Evolutionary conservation across 106 monocot species (phyloP), one percentile per base, ranked within the genome.

Genomic region (Xerophyta viscosa): DNA sequence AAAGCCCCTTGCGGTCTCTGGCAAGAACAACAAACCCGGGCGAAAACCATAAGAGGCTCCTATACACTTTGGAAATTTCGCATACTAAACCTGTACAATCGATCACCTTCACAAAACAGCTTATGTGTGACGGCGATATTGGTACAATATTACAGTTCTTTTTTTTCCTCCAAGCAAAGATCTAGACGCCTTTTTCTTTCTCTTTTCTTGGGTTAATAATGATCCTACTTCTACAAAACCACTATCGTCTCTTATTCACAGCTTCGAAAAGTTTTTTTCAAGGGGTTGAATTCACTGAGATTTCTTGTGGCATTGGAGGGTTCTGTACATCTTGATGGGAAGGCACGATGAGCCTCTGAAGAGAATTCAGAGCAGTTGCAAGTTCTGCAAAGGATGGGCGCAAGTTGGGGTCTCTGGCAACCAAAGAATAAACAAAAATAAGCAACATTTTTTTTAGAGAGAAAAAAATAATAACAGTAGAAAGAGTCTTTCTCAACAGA

Each of bases 381-480:
- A 98, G 76, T 39, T 98, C 70, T 5, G 73, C 78, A 64, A 98
- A 98, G 2, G 96, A 98, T 2, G 96, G 96, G 3, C 96, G 81
- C 76, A 85, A 58, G 52, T 57, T 83, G 52, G 96, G 86, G 53
- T 98, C 96, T 28, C 96, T 98, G 84, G 8, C 28, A 20, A 29
- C 3, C 27, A 27, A 53, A 22, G 31, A 39, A 31, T 30, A 3
- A 45, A 29, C 4, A n/a, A 4, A 55, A 11, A 1, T 39, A 39
- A 12, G 15, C 1, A 39, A 8, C 13, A 2, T 12, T 5, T 39
- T 8, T 39, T 39, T 2, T 8, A 39, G 3, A 39, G 15, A 39
- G 39, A 39, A 10, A 39, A 3, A 15, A 39, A 8, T 12, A 39
- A 39, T 39, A 12, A 39, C 6, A 15, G 39, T 39, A 15, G 6